Evolutionary conservation across 768 basidiomycete genomes (phyloP), one percentile per base, ranked within the genome.

Genomic region (Leucosporidium creatinivorum): DNA sequence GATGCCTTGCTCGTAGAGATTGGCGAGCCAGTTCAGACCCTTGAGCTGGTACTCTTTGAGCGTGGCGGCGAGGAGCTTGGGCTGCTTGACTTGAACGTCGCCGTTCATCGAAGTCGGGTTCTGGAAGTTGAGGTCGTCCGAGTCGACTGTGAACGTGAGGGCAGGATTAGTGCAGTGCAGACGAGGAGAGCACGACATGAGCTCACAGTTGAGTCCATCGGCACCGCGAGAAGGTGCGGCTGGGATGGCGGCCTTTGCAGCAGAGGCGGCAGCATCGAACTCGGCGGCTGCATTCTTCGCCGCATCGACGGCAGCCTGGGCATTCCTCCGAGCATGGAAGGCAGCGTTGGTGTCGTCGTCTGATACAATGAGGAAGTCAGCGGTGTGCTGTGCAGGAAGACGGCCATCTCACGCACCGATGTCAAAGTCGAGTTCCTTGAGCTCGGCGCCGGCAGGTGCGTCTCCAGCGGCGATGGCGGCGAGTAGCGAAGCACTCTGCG

Each of bases 31-130:
- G 71, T 96, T 98, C 44, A 99, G 82, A 69, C 96, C 96, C 76
- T 98, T 98, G 65, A 99, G 79, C 77, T 99, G 96, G 77, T 98
- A 99, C 78, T 99, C 96, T 79, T 99, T 99, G 62, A 99, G 80
- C 73, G 91, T 89, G 12, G 93, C 92, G 85, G 92, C 91, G 69
- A 99, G 82, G 89, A 98, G 94, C 78, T 86, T 86, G 10, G 96
- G 96, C 76, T 99, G 96, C 25, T 85, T 84, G 73, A 98, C 88
- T 6, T 88, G 90, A 72, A 93, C 79, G 13, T 86, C 85, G 13
- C 91, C 92, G 56, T 84, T 89, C 71, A 93, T 79, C 21, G 91
- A 90, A 6, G 92, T 91, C 12, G 96, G 96, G 76, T 99, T 98
- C 80, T 97, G 93, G 86, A 99, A 98, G 80, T 99, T 97, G 49